phyloP scores from a whole-genome alignment of 2,329 filamentous ascomycete species.

The Arthroderma sp. region DNA sequence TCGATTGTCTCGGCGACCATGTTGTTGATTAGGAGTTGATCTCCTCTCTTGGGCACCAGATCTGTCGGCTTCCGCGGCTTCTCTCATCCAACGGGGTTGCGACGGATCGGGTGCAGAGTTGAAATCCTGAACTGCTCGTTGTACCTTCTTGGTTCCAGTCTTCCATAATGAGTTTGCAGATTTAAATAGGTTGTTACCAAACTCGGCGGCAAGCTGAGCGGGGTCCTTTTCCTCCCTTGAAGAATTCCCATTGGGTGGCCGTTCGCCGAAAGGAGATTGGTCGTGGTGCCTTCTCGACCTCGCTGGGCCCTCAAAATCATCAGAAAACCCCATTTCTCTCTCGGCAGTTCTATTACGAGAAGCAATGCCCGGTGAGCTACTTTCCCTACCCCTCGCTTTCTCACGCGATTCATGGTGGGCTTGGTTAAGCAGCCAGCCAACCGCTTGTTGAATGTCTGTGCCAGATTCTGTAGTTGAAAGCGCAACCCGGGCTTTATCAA shows the following conservation, averaged over 20 bases:
- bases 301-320: not conserved
- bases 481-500: conserved; percentile 52
- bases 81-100: conserved; percentile 93
- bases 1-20: not conserved
- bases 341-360: conserved; percentile 23
- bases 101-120: conserved; percentile 56
- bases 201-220: conserved; percentile 64
- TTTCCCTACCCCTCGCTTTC: conserved; percentile 37
- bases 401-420: conserved; percentile 73
- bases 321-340: conserved; percentile 16
- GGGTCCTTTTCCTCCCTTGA: conserved; percentile 53
- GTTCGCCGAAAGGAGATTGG: conserved; percentile 2
- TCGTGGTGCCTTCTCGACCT: not conserved
- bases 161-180: conserved; percentile 95
- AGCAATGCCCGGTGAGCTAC: not conserved
- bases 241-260: not conserved
- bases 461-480: conserved; percentile 6
- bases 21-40: not conserved
- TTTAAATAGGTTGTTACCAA: conserved; percentile 77
- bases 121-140: conserved; percentile 83
- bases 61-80: conserved; percentile 33
- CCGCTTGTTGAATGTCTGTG: conserved; percentile 7
- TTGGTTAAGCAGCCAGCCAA: conserved; percentile 73
- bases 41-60: not conserved
- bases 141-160: conserved; percentile 78